A percentile compares a stretch with the other conserved stretches of the same genome.
phyloP scores from a whole-genome alignment of 805 yeast genomes.

The Wickerhamomyces ciferrii region DNA sequence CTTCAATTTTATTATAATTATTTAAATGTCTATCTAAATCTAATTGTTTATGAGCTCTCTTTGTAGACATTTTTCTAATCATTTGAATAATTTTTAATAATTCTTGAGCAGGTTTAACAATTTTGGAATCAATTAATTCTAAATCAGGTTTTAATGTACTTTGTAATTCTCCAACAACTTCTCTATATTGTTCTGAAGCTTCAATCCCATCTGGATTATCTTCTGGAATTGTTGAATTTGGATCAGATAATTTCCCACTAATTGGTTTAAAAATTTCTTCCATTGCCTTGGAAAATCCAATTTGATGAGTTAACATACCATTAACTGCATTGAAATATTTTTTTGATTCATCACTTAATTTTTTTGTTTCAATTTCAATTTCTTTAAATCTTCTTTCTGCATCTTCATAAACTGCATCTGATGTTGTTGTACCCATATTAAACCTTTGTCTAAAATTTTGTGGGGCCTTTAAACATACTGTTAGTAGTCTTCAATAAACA shows the following conservation, averaged over 20 bases:
- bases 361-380: conserved; percentile 83
- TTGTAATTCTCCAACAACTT: conserved; percentile 81
- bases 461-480: conserved; percentile 50
- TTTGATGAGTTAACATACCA: conserved; percentile 89
- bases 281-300: conserved; percentile 91
- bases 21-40: conserved; percentile 86
- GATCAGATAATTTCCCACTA: conserved; percentile 87
- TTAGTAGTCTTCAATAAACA: background rate
- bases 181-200: conserved; percentile 90
- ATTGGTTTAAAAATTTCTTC: conserved; percentile 96
- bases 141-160: conserved; percentile 86
- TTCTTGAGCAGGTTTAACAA: conserved; percentile 90
- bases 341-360: conserved; percentile 83
- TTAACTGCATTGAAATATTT: conserved; percentile 89
- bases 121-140: conserved; percentile 84
- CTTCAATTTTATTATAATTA: conserved; percentile 65
- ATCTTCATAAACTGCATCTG: conserved; percentile 86
- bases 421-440: conserved; percentile 77
- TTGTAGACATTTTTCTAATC: conserved; percentile 90
- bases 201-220: conserved; percentile 96
- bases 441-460: conserved; percentile 86
- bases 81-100: conserved; percentile 73
- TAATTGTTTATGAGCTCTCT: conserved; percentile 91
- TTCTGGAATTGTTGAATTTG: conserved; percentile 78
- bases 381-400: conserved; percentile 97